Conservation (phyloP, 306 rosid species). For the Echinosophora koreensis region DNA sequence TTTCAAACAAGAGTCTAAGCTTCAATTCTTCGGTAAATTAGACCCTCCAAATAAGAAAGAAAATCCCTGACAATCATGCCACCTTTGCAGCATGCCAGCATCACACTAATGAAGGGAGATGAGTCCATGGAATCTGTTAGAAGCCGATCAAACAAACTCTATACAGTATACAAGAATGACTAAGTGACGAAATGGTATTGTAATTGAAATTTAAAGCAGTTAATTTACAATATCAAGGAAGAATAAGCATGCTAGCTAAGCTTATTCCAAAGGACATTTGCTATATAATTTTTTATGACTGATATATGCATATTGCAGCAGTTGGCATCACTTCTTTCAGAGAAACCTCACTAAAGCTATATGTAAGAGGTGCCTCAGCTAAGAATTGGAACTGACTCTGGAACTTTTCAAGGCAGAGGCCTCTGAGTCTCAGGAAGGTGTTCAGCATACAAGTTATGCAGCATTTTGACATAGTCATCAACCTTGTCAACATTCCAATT, state of each 20-base stretch:
- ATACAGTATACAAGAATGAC: not conserved
- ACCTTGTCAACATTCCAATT: slow-evolving; percentile 63
- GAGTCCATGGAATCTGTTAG: too few relatives aligned
- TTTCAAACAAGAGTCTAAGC: too few relatives aligned
- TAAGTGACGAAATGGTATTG: slow-evolving; percentile 19
- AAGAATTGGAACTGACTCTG: slow-evolving; percentile 11
- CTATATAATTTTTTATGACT: slow-evolving; percentile 17
- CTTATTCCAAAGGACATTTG: slow-evolving; percentile 36
- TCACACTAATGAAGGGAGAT: too few relatives aligned
- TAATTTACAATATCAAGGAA: slow-evolving; percentile 35
- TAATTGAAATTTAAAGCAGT: not conserved
- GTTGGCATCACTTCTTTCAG: not conserved
- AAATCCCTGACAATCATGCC: too few relatives aligned
- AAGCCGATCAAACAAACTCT: too few relatives aligned
- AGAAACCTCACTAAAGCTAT: slow-evolving; percentile 19
- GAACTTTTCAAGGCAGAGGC: slow-evolving; percentile 49
- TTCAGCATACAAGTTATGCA: slow-evolving; percentile 54
- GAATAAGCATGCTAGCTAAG: slow-evolving; percentile 9
- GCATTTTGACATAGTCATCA: slow-evolving; percentile 51
- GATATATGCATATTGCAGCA: slow-evolving; percentile 25
- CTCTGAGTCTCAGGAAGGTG: slow-evolving; percentile 64
- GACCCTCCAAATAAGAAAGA: too few relatives aligned
- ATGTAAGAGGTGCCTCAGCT: slow-evolving; percentile 29
- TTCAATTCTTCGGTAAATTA: too few relatives aligned
- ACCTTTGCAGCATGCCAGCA: too few relatives aligned